A percentile compares a stretch with the other conserved stretches of the same genome.
phyloP scores from a whole-genome alignment of 208 protist genomes.

The Strigomonas culicis region DNA sequence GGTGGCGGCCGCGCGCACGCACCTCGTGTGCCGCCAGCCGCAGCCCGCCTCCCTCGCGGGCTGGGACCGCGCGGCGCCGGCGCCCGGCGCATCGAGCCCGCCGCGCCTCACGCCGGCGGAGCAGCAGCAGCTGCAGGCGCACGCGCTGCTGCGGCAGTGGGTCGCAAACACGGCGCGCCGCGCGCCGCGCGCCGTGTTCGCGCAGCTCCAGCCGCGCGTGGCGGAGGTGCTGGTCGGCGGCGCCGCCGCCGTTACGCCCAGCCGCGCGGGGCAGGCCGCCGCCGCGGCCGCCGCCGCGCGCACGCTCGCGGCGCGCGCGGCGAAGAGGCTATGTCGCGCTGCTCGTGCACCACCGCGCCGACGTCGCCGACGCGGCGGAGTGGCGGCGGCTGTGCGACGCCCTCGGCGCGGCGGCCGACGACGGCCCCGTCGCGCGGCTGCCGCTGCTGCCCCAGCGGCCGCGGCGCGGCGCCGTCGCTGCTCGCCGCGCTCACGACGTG shows the following conservation, averaged over 20 bases:
- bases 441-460: not conserved
- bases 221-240: no score
- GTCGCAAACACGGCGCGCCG: not conserved
- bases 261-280: no score
- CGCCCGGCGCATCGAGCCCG: not conserved
- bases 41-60: no score
- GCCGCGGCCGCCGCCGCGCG: not conserved
- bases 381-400: conserved; percentile 12
- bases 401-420: not conserved
- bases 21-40: no score
- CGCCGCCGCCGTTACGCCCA: no score
- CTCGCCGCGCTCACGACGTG: not conserved
- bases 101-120: conserved; percentile 6
- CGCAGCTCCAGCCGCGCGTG: no score
- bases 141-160: conserved; percentile 27
- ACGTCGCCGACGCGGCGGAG: conserved; percentile 14
- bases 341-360: conserved; percentile 20
- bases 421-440: not conserved
- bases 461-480: not conserved
- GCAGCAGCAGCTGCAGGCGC: conserved; percentile 17
- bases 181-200: no score
- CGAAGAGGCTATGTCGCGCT: conserved; percentile 34
- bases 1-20: no score
- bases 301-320: conserved; percentile 33
- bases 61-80: no score